phyloP scores from a whole-genome alignment of 2,329 filamentous ascomycete genomes.

The Fusarium pilosicola region DNA sequence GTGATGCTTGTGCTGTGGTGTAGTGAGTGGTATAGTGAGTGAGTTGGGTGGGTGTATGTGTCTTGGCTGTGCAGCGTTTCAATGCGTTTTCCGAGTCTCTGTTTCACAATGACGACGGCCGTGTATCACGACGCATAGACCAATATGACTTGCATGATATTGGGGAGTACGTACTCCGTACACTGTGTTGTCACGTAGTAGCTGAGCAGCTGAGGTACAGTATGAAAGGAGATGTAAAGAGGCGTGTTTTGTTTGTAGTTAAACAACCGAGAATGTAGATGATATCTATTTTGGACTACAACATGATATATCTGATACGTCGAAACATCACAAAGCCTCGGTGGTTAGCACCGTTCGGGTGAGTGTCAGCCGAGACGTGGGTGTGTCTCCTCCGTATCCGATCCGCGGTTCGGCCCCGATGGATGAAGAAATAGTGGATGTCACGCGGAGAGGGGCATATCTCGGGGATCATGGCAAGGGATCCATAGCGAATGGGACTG shows the following conservation, averaged over 20 bases:
- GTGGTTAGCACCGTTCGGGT: constrained; percentile 1
- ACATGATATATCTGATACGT: background rate
- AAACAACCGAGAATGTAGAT: background rate
- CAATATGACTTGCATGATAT: constrained; percentile 14
- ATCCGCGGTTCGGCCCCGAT: constrained; percentile 30
- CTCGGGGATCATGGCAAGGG: background rate
- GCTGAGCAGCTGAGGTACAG: background rate
- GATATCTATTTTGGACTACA: background rate
- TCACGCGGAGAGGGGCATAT: background rate
- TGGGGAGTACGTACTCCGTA: background rate
- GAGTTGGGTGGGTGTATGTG: constrained; percentile 9
- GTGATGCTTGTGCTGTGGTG: background rate
- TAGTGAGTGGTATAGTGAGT: background rate
- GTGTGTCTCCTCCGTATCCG: constrained; percentile 9
- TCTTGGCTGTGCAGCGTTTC: constrained; percentile 14
- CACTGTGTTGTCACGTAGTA: background rate
- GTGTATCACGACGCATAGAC: background rate
- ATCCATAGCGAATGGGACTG: constrained; percentile 5
- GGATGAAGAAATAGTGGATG: constrained; percentile 4
- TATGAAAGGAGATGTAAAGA: background rate
- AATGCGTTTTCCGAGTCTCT: constrained; percentile 24
- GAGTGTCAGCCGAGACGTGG: constrained; percentile 8
- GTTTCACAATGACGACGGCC: constrained; percentile 28
- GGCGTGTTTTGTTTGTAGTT: background rate
- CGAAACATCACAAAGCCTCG: background rate